A percentile compares a stretch with the other conserved stretches of the same genome.
phyloP scores from a whole-genome alignment of 805 yeast species.

The Hyphopichia homilentoma region DNA sequence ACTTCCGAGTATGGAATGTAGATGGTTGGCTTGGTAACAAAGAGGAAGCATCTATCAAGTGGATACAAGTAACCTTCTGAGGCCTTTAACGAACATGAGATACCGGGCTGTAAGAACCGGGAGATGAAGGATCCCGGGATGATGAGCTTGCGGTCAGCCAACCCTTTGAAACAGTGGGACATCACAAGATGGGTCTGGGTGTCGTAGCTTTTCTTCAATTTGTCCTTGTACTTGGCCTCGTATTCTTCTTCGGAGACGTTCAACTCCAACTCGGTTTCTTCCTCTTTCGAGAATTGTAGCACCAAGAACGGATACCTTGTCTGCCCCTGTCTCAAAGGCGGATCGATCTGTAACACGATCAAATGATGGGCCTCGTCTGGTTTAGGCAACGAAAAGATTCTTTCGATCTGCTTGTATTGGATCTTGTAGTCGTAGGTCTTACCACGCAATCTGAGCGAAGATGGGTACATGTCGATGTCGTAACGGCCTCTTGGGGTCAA shows the following conservation, averaged over 20 bases:
- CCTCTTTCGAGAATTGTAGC: conserved; percentile 84
- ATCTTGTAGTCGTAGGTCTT: conserved; percentile 96
- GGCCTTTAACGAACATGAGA: conserved; percentile 89
- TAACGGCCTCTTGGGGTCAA: conserved; percentile 98
- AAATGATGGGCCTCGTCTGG: conserved; percentile 91
- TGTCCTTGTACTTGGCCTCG: conserved; percentile 68
- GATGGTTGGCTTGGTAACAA: conserved; percentile 91
- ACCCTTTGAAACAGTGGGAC: conserved; percentile 83
- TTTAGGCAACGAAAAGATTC: conserved; percentile 88
- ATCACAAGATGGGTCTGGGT: conserved; percentile 83
- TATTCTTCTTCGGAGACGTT: conserved; percentile 82
- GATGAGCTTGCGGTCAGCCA: conserved; percentile 80
- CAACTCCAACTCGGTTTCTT: conserved; percentile 85
- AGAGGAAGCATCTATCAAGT: conserved; percentile 85
- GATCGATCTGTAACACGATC: conserved; percentile 86
- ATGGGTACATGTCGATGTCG: conserved; percentile 89
- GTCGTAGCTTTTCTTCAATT: conserved; percentile 72
- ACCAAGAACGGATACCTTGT: conserved; percentile 92
- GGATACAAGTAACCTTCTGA: conserved; percentile 92
- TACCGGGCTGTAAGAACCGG: conserved; percentile 76
- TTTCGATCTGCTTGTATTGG: conserved; percentile 83
- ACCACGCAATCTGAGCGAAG: conserved; percentile 87
- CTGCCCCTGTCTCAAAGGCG: conserved; percentile 97
- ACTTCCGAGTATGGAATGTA: conserved; percentile 86
- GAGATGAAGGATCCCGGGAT: conserved; percentile 82